A percentile compares a stretch with the other conserved stretches of the same genome.
Evolutionary conservation across 139 green algal species (phyloP).

Genomic region (Tetradesmus lagerheimii): DNA sequence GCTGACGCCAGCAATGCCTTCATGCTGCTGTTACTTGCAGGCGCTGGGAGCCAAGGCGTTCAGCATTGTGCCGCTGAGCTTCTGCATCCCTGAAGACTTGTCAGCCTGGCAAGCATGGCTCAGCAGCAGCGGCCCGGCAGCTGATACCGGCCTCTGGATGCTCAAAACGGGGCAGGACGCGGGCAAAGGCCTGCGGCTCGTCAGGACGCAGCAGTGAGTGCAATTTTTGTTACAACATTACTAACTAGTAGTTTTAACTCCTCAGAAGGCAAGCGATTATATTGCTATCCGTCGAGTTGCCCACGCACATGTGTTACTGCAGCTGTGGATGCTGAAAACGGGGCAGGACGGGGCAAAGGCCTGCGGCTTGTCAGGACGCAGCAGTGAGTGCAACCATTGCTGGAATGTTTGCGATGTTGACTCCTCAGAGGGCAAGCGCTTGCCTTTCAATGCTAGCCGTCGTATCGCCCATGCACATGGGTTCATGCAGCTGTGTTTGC

Average conservation of each 20-base stretch:
- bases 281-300: too few species aligned
- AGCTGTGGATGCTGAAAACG: not conserved
- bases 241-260: too few species aligned
- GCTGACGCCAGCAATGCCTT: too few species aligned
- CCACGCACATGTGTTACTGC: too few species aligned
- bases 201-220: constrained; percentile 47
- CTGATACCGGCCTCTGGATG: constrained; percentile 58
- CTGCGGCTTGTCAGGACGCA: constrained; percentile 53
- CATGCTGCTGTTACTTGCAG: constrained; percentile 43
- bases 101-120: constrained; percentile 55
- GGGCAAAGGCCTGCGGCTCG: constrained; percentile 60
- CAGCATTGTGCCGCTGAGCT: constrained; percentile 31
- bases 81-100: constrained; percentile 64
- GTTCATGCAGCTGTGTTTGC: constrained; percentile 67
- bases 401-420: too few species aligned
- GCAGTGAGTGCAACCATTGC: constrained; percentile 15
- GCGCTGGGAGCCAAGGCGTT: constrained; percentile 26
- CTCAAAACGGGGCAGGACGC: constrained; percentile 70
- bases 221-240: too few species aligned
- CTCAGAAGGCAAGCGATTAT: too few species aligned
- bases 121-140: not conserved
- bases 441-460: too few species aligned
- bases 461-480: too few species aligned
- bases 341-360: constrained; percentile 64
- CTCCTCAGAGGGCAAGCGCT: too few species aligned